Percentiles rank a stretch among this genome's conserved stretches.
These are phyloP conservation scores for Debaryomyces singareniensis DNA, from an alignment of 1,139 yeast genomes.

Conservation along the genomic window DNA sequence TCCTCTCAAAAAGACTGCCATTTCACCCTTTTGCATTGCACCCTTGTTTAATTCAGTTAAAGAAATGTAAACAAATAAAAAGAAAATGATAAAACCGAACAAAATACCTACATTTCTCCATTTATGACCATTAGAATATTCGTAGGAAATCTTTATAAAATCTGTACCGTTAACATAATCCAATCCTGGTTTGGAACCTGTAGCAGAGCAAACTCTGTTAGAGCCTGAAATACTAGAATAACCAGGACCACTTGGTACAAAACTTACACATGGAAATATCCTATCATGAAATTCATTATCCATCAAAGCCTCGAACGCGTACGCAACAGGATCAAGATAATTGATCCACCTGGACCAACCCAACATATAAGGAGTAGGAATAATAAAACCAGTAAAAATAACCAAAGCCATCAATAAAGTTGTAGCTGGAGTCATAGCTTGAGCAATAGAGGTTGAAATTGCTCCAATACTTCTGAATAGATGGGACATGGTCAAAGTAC, in stretches of 20 bases:
- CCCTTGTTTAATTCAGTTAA: constrained; percentile 66
- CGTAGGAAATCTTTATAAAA: constrained; percentile 42
- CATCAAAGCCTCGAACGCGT: constrained; percentile 51
- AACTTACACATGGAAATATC: constrained; percentile 38
- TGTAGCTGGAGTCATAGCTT: constrained; percentile 61
- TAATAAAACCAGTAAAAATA: constrained; percentile 55
- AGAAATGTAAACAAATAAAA: constrained; percentile 48
- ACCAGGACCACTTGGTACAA: constrained; percentile 46
- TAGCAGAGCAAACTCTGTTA: constrained; percentile 51
- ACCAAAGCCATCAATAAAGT: constrained; percentile 45
- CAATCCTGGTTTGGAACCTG: constrained; percentile 59
- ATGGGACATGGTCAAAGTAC: constrained; percentile 49
- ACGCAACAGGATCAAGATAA: constrained; percentile 51
- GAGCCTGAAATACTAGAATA: constrained; percentile 28
- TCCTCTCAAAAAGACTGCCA: constrained; percentile 53
- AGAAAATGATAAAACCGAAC: constrained; percentile 49
- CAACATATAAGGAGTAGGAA: constrained; percentile 52
- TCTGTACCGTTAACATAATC: constrained; percentile 49
- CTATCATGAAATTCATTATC: constrained; percentile 49
- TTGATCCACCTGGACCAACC: constrained; percentile 63
- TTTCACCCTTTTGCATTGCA: constrained; percentile 79
- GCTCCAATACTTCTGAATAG: constrained; percentile 59
- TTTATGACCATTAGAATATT: constrained; percentile 51
- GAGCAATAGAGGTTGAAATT: constrained; percentile 45
- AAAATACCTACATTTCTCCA: constrained; percentile 85